These are phyloP conservation scores for Rhodotorula sp. DNA, from an alignment of 1,284 basidiomycete genomes.

Conservation along the genomic window DNA sequence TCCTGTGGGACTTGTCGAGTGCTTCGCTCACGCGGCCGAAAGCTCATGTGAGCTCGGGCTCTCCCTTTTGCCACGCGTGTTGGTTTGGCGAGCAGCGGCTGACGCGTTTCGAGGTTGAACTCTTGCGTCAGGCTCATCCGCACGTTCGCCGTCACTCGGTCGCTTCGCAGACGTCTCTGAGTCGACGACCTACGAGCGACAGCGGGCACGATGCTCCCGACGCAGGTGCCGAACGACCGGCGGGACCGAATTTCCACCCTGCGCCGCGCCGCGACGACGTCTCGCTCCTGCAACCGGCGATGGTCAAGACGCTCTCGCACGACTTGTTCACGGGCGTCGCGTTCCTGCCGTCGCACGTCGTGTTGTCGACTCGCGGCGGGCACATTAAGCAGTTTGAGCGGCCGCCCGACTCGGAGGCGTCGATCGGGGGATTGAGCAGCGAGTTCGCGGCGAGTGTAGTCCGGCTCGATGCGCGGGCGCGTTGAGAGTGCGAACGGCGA, in stretches of 20 bases:
- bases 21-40: slow-evolving; percentile 72
- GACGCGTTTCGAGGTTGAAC: no score
- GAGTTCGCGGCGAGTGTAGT: slow-evolving; percentile 33
- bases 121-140: slow-evolving; percentile 12
- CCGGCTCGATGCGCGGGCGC: slow-evolving; percentile 28
- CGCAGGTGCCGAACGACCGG: slow-evolving; percentile 3
- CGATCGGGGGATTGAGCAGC: slow-evolving; percentile 20
- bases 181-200: slow-evolving; percentile 13
- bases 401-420: slow-evolving; percentile 24
- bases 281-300: slow-evolving; percentile 82
- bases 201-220: slow-evolving; percentile 8
- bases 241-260: slow-evolving; percentile 57
- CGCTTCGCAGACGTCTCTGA: slow-evolving; percentile 26
- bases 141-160: slow-evolving; percentile 27
- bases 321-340: slow-evolving; percentile 28
- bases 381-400: slow-evolving; percentile 36
- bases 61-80: no score
- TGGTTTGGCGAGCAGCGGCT: no score
- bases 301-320: slow-evolving; percentile 56
- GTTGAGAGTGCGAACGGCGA: not conserved
- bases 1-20: slow-evolving; percentile 91
- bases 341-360: slow-evolving; percentile 23
- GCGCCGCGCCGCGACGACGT: slow-evolving; percentile 85
- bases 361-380: slow-evolving; percentile 19
- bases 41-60: slow-evolving; percentile 50